Percentiles rank a stretch among this genome's conserved stretches.
Conservation (phyloP, 2,329 filamentous ascomycete species). For the Tolypocladium pustulatum region DNA sequence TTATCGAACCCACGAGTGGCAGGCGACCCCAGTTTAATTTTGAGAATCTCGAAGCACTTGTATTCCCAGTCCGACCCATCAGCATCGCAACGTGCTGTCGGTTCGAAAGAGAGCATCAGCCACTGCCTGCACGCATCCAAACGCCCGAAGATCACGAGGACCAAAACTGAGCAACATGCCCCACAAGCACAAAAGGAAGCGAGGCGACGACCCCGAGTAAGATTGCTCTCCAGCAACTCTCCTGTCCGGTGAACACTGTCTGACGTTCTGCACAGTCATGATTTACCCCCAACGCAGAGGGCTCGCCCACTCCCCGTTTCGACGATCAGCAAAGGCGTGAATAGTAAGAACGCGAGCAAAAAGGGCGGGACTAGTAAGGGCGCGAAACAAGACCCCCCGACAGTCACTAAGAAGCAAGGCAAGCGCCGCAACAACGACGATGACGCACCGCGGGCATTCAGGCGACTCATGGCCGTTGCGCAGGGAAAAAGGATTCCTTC, state of each 20-base stretch:
- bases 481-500: conserved; percentile 47
- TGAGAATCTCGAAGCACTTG: background rate
- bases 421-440: conserved; percentile 44
- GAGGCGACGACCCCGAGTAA: conserved; percentile 45
- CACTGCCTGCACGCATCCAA: background rate
- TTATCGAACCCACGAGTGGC: background rate
- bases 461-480: conserved; percentile 69
- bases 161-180: conserved; percentile 47
- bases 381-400: conserved; percentile 25
- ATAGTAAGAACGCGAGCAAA: background rate
- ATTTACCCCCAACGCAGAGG: conserved; percentile 37
- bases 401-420: conserved; percentile 28
- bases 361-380: conserved; percentile 11
- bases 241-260: background rate
- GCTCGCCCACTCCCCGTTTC: conserved; percentile 41
- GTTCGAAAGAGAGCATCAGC: background rate
- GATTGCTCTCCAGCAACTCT: conserved; percentile 8
- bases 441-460: conserved; percentile 84
- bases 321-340: conserved; percentile 14
- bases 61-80: background rate
- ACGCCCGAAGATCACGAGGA: background rate
- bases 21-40: background rate
- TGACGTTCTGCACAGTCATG: conserved; percentile 27
- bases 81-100: background rate
- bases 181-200: conserved; percentile 70